A percentile compares a stretch with the other conserved stretches of the same genome.
Conservation (phyloP, 345 rosid genomes). For the Mercurialis annua region DNA sequence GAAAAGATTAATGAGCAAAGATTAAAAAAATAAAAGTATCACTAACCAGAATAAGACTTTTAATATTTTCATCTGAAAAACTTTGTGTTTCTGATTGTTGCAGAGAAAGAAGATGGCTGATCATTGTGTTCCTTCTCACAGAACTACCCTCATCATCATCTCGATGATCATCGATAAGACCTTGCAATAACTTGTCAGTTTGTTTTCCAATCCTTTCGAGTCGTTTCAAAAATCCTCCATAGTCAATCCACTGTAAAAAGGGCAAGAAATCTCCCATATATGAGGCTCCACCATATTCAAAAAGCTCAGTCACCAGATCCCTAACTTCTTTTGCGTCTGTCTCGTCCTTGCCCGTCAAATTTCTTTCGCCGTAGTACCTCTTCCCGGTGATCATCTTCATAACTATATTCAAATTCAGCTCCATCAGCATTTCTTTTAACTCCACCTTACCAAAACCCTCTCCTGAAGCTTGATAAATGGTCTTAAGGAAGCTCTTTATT, state of each 20-base stretch:
- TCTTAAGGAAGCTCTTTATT: conserved; percentile 2
- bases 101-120: neutral
- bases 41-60: neutral
- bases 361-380: neutral
- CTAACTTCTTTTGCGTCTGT: neutral
- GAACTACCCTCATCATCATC: neutral
- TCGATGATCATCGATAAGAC: conserved; percentile 30
- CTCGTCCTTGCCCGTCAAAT: neutral
- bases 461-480: neutral
- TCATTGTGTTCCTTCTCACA: conserved; percentile 17
- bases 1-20: no score
- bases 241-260: conserved; percentile 7
- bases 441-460: neutral
- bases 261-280: conserved; percentile 18
- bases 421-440: neutral
- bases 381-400: conserved; percentile 1
- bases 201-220: conserved; percentile 18
- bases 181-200: conserved; percentile 28
- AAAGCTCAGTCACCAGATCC: neutral
- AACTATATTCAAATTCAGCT: neutral
- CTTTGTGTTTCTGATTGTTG: conserved; percentile 1
- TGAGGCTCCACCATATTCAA: conserved; percentile 10
- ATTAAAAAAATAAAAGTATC: neutral
- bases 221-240: conserved; percentile 16
- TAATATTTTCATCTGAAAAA: neutral